Evolutionary conservation across 768 basidiomycete genomes (phyloP), one percentile per base, ranked within the genome.

Genomic region (Amanita polypyramis): DNA sequence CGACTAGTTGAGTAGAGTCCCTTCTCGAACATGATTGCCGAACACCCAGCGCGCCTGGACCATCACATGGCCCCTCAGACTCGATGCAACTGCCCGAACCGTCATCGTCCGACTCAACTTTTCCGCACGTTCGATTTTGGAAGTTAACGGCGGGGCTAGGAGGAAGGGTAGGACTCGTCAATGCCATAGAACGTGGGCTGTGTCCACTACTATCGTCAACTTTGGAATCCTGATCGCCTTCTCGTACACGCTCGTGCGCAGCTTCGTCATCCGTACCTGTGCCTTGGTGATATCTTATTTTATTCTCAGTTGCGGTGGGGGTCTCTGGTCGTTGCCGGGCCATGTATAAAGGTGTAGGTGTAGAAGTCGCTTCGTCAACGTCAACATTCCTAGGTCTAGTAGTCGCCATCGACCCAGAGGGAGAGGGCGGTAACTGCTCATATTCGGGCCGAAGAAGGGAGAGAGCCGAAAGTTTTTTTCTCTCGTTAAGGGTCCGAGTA

Each of bases 101-200:
- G 4, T 11, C 5, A 19, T 44, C 30, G 1, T 14, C 12, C 1
- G 20, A 12, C 4, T 6, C 7, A 17, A 8, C 30, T 6, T 34
- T 29, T n/a, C 30, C n/a, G 7, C 32, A n/a, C 10, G 19, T 14
- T 11, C 17, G 30, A 29, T 20, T 33, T 8, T 29, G 29, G 19
- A 47, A 38, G 10, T 23, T 27, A 27, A 27, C n/a, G 7, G 25
- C 25, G 9, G 45, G 46, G 12, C 17, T 39, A 17, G 46, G 37
- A n/a, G 34, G 25, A 15, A 47, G 46, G 1, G 46, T 47, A 19
- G 46, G 46, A 3, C 36, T 32, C 5, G 37, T 47, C 12, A 39
- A 9, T 9, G 46, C 46, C 14, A 36, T 47, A n/a, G 46, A 47
- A 21, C 36, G 46, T 47, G 5, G 36, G 29, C 46, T 39, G 23